A percentile compares a stretch with the other conserved stretches of the same genome.
Evolutionary conservation across 2,329 filamentous ascomycete genomes (phyloP).

Genomic region (Sporothrix curviconia): DNA sequence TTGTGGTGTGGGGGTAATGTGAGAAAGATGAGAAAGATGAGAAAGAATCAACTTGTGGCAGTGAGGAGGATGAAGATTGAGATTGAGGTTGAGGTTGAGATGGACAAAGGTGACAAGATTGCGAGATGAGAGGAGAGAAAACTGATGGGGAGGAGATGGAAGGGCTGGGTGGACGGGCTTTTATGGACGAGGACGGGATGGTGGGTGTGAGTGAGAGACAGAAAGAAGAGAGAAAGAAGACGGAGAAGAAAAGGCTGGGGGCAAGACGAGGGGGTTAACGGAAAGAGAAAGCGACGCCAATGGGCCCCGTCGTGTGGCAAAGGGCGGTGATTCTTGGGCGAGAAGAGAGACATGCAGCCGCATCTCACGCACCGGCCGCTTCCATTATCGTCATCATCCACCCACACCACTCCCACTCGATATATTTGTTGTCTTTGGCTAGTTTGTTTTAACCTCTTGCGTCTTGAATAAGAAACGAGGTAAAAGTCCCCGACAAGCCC

Average conservation of each 20-base stretch:
- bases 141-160: background rate
- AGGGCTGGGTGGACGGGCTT: background rate
- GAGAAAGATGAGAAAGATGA: background rate
- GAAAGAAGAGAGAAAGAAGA: background rate
- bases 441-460: background rate
- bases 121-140: background rate
- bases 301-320: too few relatives aligned
- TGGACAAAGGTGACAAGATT: background rate
- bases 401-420: background rate
- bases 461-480: too few relatives aligned
- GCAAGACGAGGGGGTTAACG: background rate
- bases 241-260: background rate
- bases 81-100: background rate
- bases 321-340: background rate
- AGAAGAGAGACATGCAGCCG: background rate
- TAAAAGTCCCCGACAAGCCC: too few relatives aligned
- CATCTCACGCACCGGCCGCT: slow-evolving; percentile 2
- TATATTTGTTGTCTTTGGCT: background rate
- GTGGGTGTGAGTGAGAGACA: background rate
- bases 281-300: background rate
- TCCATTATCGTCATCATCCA: background rate
- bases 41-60: background rate
- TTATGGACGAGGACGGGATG: background rate
- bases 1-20: slow-evolving; percentile 6
- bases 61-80: background rate